Conservation (phyloP, 2,329 filamentous ascomycete genomes). For the Microcyclosporella mali region DNA sequence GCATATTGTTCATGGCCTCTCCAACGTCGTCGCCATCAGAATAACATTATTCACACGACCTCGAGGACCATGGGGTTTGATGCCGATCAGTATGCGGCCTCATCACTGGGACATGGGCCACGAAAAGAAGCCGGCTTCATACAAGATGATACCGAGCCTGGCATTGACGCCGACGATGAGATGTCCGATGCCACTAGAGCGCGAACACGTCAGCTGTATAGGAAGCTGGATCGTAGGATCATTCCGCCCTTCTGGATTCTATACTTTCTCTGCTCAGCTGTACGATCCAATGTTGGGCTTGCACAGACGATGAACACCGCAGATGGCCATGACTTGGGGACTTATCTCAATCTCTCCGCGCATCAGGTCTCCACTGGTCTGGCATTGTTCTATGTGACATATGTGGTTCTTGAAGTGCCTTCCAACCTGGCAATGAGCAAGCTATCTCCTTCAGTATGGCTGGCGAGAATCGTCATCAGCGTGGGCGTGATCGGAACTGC, state of each 20-base stretch:
- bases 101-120: too few species aligned
- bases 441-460: conserved; percentile 80
- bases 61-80: too few species aligned
- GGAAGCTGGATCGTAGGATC: conserved; percentile 27
- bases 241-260: conserved; percentile 72
- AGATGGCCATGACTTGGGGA: conserved; percentile 66
- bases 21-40: too few species aligned
- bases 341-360: conserved; percentile 60
- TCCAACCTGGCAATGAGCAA: conserved; percentile 85
- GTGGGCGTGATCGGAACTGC: conserved; percentile 79
- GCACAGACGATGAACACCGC: conserved; percentile 86
- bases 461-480: conserved; percentile 82
- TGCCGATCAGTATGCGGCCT: too few species aligned
- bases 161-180: conserved; percentile 1
- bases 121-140: conserved; percentile 8
- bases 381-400: conserved; percentile 85
- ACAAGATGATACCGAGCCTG: conserved; percentile 7
- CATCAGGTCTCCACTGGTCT: conserved; percentile 79
- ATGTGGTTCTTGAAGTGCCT: conserved; percentile 82
- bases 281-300: conserved; percentile 84
- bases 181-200: neutral
- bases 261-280: conserved; percentile 88
- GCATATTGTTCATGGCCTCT: too few species aligned
- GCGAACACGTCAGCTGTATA: conserved; percentile 19
- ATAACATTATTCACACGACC: too few species aligned